A percentile compares a stretch with the other conserved stretches of the same genome.
These are phyloP conservation scores for Chlorella sp. DNA, from an alignment of 139 green algal species.

Conservation along the genomic window DNA sequence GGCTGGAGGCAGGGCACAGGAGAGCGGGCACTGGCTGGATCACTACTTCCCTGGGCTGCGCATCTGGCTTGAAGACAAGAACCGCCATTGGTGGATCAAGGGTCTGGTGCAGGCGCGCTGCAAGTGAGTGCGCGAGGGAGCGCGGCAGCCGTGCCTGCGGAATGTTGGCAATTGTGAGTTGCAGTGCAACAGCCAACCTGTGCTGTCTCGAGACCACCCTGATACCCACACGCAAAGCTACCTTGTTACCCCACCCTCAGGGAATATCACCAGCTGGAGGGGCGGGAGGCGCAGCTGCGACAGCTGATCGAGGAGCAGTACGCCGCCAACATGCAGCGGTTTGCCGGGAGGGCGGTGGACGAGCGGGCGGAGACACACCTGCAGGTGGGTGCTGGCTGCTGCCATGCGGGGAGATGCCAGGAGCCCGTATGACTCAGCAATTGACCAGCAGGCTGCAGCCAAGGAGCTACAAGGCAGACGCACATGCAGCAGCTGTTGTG, in stretches of 20 bases:
- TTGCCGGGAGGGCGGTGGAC: constrained; percentile 24
- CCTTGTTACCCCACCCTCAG: background rate
- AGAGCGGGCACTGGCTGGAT: constrained; percentile 44
- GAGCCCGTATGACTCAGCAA: too few species aligned
- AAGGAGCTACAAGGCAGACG: too few species aligned
- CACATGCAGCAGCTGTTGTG: too few species aligned
- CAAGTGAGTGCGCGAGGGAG: constrained; percentile 38
- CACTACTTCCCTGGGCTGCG: constrained; percentile 11
- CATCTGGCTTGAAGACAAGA: constrained; percentile 45
- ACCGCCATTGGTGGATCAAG: constrained; percentile 43
- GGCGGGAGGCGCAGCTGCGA: constrained; percentile 26
- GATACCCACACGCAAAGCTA: too few species aligned
- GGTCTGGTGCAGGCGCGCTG: constrained; percentile 27
- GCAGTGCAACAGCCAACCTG: background rate
- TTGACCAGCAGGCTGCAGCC: background rate
- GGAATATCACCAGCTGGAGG: constrained; percentile 37
- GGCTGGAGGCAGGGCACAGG: too few species aligned
- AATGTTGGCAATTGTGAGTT: too few species aligned
- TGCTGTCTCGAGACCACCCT: too few species aligned
- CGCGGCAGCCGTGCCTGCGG: too few species aligned
- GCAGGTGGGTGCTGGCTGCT: background rate
- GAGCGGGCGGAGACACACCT: constrained; percentile 46
- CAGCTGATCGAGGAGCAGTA: constrained; percentile 9
- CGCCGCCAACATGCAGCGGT: background rate
- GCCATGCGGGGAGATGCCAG: background rate